Conservation (phyloP, 1,284 basidiomycete genomes). For the Cutaneotrichosporon daszewskae region DNA sequence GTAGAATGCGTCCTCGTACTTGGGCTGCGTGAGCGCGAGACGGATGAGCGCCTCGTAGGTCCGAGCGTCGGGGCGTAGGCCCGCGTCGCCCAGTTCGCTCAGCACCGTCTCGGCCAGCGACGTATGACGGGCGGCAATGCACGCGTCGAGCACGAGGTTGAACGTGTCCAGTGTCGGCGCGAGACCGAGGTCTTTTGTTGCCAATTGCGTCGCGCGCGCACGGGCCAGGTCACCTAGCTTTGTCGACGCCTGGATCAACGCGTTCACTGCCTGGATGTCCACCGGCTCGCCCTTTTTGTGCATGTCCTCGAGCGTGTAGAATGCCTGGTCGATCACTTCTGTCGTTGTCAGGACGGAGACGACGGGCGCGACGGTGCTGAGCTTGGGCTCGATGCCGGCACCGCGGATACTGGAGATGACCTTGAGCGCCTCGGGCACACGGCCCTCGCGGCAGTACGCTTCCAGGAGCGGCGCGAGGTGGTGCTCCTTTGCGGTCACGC, state of each 20-base stretch:
- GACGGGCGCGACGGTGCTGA: slow-evolving; percentile 48
- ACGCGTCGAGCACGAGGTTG: slow-evolving; percentile 64
- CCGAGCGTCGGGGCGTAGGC: slow-evolving; percentile 54
- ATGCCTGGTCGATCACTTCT: slow-evolving; percentile 61
- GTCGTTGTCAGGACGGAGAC: slow-evolving; percentile 52
- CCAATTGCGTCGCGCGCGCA: slow-evolving; percentile 68
- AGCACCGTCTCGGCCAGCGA: slow-evolving; percentile 38
- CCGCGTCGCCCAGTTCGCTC: slow-evolving; percentile 27
- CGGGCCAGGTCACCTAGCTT: slow-evolving; percentile 65
- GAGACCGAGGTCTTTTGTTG: slow-evolving; percentile 55
- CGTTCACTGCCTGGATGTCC: slow-evolving; percentile 60
- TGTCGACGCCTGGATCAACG: slow-evolving; percentile 61
- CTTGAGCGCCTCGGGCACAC: slow-evolving; percentile 39
- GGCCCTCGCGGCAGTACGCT: slow-evolving; percentile 38
- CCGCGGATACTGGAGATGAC: slow-evolving; percentile 30
- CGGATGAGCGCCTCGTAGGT: slow-evolving; percentile 64
- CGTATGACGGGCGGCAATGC: slow-evolving; percentile 46
- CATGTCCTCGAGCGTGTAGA: slow-evolving; percentile 60
- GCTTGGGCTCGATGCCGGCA: slow-evolving; percentile 27
- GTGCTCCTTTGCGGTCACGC: slow-evolving; percentile 56
- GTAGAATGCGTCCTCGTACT: slow-evolving; percentile 79
- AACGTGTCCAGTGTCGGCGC: slow-evolving; percentile 61
- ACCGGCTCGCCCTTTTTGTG: slow-evolving; percentile 54
- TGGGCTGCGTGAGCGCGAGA: slow-evolving; percentile 62
- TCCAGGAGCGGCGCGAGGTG: slow-evolving; percentile 45